Evolutionary conservation across 139 green algal genomes (phyloP).

Genomic region (Volvox africanus): DNA sequence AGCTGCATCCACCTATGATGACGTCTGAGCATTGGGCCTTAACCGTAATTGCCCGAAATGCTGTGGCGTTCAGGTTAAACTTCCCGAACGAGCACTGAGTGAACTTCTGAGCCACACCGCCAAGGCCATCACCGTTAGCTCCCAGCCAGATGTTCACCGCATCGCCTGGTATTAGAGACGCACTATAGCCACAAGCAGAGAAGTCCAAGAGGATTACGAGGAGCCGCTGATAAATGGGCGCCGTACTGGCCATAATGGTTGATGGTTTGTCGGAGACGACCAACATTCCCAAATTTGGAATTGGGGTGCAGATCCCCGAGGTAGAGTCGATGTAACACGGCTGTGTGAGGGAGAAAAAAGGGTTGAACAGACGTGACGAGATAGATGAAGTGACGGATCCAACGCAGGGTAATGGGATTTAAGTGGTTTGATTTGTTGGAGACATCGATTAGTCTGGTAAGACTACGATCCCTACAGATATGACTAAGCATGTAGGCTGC

Average conservation of each 20-base stretch:
- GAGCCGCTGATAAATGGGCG: background rate
- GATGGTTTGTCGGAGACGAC: background rate
- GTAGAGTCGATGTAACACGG: background rate
- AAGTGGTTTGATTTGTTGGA: too few species aligned
- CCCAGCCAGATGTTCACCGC: background rate
- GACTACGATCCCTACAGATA: too few species aligned
- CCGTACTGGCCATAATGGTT: background rate
- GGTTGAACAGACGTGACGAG: too few species aligned
- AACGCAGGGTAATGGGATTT: too few species aligned
- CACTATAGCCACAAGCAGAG: background rate
- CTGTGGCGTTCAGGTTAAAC: background rate
- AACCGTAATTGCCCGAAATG: background rate
- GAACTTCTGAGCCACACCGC: background rate
- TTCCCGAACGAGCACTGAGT: conserved; percentile 12
- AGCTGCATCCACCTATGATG: too few species aligned
- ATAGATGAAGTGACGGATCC: too few species aligned
- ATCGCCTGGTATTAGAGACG: background rate
- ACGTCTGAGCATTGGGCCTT: background rate
- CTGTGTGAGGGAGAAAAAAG: background rate
- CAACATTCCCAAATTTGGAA: background rate
- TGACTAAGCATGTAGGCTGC: too few species aligned
- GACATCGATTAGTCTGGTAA: too few species aligned
- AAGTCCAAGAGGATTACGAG: conserved; percentile 11
- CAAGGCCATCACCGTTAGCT: background rate
- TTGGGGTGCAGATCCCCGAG: background rate